A percentile compares a stretch with the other conserved stretches of the same genome.
Evolutionary conservation across 2,329 filamentous ascomycete species (phyloP).

Genomic region (Hypocreales sp.): DNA sequence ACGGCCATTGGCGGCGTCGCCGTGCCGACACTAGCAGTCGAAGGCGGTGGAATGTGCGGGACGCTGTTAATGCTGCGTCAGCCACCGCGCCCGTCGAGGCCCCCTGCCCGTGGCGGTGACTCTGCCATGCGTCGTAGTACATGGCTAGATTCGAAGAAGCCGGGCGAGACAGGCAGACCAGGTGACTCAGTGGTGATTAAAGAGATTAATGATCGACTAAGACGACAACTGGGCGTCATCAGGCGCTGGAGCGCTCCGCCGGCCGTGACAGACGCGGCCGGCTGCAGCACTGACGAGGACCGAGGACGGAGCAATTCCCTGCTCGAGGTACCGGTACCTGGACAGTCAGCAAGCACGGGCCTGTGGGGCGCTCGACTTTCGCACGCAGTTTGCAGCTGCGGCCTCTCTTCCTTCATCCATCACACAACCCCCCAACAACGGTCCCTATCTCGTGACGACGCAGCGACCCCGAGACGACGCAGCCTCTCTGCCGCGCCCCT

Average conservation of each 20-base stretch:
- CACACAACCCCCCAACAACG: background rate
- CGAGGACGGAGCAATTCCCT: too few species aligned
- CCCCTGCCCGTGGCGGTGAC: too few species aligned
- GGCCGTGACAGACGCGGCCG: too few species aligned
- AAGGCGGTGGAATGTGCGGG: background rate
- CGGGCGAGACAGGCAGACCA: too few species aligned
- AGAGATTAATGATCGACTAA: too few species aligned
- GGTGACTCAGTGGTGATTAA: too few species aligned
- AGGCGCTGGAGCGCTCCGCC: too few species aligned
- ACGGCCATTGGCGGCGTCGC: conserved; percentile 3
- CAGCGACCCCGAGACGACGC: background rate
- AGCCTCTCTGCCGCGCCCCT: too few species aligned
- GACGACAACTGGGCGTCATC: too few species aligned
- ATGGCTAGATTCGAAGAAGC: background rate
- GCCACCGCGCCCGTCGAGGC: too few species aligned
- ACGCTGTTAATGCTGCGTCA: background rate
- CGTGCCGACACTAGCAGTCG: background rate
- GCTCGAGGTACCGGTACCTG: too few species aligned
- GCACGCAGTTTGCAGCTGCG: background rate
- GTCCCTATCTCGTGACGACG: background rate
- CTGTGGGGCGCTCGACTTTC: background rate
- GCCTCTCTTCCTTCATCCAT: background rate
- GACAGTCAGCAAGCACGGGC: conserved; percentile 3
- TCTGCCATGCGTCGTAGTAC: background rate
- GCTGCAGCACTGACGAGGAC: too few species aligned